Evolutionary conservation across 441 rosid genomes (phyloP), one percentile per base, ranked within the genome.

Genomic region (Theobroma grandiflorum): DNA sequence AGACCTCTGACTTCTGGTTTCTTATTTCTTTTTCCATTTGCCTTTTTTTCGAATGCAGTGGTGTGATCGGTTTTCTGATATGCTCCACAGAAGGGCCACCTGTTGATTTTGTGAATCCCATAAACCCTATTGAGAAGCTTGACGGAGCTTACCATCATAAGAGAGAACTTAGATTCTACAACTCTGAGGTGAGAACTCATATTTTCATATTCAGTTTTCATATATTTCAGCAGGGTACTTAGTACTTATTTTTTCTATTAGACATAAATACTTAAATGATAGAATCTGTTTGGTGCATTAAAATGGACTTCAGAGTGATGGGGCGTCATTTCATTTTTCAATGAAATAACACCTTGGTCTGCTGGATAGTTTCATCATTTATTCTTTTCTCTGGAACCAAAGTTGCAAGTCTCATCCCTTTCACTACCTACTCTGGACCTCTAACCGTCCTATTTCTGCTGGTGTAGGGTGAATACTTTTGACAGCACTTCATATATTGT

Each of bases 71-170:
- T 61, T 97, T 95, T 81, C 78, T 97, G 76, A 50, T 95, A 63
- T 94, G 98, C 92, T 86, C 98, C 6, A 94, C 94, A 0, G 92
- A 90, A 61, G 99, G 99, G 6, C 94, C 93, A 0, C 78, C 83
- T 74, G 93, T 97, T 82, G 99, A 97, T 84, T 95, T 97, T 81
- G 67, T 87, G 89, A 89, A 92, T 81, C 99, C 99, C n/a, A 84
- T 92, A 70, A 97, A 97, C 86, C 99, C 98, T 5, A 93, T 95
- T 5, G 99, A 95, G 89, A 89, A 94, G 83, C 69, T 93, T 76
- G 95, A 95, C n/a, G 96, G 94, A 85, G 96, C 98, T 2, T 78
- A 75, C 77, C 72, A 89, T 64, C 88, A 90, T 75, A 89, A 87
- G 78, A 80, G 96, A 82, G 96, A 95, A 80, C 87, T 94, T 80